Evolutionary conservation across 495 filamentous ascomycete species (phyloP), one percentile per base, ranked within the genome.

Genomic region (Hypoxylon intermedium): DNA sequence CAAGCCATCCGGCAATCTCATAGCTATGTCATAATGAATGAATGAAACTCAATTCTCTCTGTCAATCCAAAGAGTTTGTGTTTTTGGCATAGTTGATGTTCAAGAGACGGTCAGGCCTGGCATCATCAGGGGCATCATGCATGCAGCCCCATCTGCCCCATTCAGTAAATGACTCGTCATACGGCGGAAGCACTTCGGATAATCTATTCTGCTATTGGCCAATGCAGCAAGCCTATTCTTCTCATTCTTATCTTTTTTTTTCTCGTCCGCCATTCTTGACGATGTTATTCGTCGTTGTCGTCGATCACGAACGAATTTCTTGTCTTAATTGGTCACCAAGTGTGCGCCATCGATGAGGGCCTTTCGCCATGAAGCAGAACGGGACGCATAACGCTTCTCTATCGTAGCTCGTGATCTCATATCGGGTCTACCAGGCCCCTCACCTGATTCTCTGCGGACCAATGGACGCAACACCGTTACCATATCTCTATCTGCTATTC

Each of bases 291-390:
- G 60, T 54, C 48, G 23, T 54, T 19, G 2, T 3, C 23, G 60
- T 52, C 44, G 53, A 63, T 63, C 60, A 24, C 37, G 31, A 37
- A 47, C 44, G 21, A 16, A 24, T 9, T 40, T 19, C 40, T 60
- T 60, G 24, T n/a, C 57, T 60, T 48, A 30, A 53, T 60, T n/a
- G 18, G 42, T 41, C 16, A 19, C 50, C 40, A 16, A 57, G 53
- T 37, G 47, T 53, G 24, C 53, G 53, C 60, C 53, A 33, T 41
- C 24, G 45, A 63, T 40, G 38, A 34, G 20, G 18, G 11, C 19
- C 13, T 5, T 21, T 40, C 23, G 13, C 20, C 16, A 44, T 36
- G 44, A 45, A 26, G 13, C 15, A 30, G 2, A 9, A 49, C 15
- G 21, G 23, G 20, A 38, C 20, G 45, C 13, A 38, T 36, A 45